Percentiles rank a stretch among this genome's conserved stretches.
phyloP scores from a whole-genome alignment of 2,329 filamentous ascomycete genomes.

The Hypoxylon rubiginosum region DNA sequence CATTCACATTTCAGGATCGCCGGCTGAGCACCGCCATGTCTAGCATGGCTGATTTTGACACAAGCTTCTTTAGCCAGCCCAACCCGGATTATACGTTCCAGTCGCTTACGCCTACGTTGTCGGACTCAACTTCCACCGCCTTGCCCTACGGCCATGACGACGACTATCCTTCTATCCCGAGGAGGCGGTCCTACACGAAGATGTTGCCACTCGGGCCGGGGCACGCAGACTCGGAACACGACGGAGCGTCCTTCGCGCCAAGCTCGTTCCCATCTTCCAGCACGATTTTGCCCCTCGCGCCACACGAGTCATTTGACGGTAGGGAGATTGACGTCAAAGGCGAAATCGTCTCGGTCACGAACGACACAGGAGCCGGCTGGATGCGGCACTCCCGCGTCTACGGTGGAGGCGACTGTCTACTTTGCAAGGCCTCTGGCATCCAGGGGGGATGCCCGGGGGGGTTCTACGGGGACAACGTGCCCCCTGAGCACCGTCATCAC shows the following conservation, averaged over 20 bases:
- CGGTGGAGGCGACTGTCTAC: slow-evolving; percentile 69
- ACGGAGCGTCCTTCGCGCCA: slow-evolving; percentile 56
- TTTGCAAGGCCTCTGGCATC: slow-evolving; percentile 64
- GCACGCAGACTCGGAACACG: slow-evolving; percentile 38
- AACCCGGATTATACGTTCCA: slow-evolving; percentile 63
- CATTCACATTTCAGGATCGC: slow-evolving; percentile 60
- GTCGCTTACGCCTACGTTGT: slow-evolving; percentile 50
- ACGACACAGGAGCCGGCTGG: slow-evolving; percentile 65
- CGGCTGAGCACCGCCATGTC: slow-evolving; percentile 53
- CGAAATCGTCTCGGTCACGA: slow-evolving; percentile 64
- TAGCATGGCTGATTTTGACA: slow-evolving; percentile 53
- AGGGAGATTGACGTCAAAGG: slow-evolving; percentile 61
- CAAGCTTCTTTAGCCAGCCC: slow-evolving; percentile 62
- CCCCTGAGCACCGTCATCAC: slow-evolving; percentile 64
- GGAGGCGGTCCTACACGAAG: slow-evolving; percentile 60
- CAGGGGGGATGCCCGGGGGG: too few relatives aligned
- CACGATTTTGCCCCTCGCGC: slow-evolving; percentile 63
- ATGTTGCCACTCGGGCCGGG: slow-evolving; percentile 53
- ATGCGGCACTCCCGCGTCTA: slow-evolving; percentile 71
- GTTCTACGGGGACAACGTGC: slow-evolving; percentile 68
- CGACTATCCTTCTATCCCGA: slow-evolving; percentile 52
- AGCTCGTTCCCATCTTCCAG: slow-evolving; percentile 65
- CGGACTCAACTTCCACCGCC: slow-evolving; percentile 42
- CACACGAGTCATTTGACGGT: slow-evolving; percentile 53
- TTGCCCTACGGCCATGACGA: slow-evolving; percentile 36